Percentiles rank a stretch among this genome's conserved stretches.
phyloP scores from a whole-genome alignment of 176 grass and related monocot species.

The Tillandsia fasciculata region DNA sequence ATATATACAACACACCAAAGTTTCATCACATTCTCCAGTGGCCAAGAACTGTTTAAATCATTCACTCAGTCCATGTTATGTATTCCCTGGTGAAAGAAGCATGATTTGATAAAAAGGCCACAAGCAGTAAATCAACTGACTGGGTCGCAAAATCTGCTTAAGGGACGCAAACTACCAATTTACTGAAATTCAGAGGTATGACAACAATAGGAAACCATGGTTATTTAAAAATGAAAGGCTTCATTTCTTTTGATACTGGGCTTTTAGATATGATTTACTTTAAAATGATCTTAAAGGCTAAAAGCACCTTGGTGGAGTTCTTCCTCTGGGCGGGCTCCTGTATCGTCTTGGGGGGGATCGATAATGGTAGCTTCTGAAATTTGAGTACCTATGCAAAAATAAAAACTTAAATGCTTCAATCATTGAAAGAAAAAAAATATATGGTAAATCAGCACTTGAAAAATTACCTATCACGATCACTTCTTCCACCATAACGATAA shows the following conservation, averaged over 20 bases:
- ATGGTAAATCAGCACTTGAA: not conserved
- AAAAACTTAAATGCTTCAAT: not conserved
- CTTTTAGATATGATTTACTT: not conserved
- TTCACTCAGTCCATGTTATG: too few species aligned
- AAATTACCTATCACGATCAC: slow-evolving; percentile 60
- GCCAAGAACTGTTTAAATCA: too few species aligned
- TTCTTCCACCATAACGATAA: slow-evolving; percentile 68
- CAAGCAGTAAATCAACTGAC: too few species aligned
- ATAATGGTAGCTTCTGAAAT: slow-evolving; percentile 48
- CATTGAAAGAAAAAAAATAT: not conserved
- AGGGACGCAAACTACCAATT: too few species aligned
- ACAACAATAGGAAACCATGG: slow-evolving; percentile 1
- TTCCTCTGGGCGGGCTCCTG: slow-evolving; percentile 80
- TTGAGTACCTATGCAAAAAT: slow-evolving; percentile 23
- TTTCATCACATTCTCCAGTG: too few species aligned
- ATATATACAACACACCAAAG: slow-evolving; percentile 13
- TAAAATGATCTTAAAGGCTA: not conserved
- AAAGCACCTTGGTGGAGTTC: slow-evolving; percentile 56
- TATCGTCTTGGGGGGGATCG: slow-evolving; percentile 79
- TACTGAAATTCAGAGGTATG: too few species aligned
- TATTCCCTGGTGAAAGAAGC: too few species aligned
- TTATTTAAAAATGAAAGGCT: not conserved
- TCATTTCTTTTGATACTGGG: too few species aligned
- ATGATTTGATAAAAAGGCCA: too few species aligned
- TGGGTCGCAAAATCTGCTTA: too few species aligned